Conservation (phyloP, 768 basidiomycete genomes). For the Mycena alexandri region DNA sequence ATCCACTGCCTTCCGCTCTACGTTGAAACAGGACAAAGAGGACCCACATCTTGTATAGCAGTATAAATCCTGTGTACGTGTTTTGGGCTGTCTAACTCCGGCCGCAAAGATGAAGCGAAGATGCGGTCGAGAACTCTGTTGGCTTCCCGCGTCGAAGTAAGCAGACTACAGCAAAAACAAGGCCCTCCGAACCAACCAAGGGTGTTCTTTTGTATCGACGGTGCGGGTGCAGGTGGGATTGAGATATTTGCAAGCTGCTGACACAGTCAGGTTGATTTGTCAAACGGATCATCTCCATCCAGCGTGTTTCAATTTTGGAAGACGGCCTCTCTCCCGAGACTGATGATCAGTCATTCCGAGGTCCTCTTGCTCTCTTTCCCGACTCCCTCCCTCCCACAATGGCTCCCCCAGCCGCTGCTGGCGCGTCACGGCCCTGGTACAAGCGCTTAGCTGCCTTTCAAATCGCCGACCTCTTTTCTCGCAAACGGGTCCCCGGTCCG, state of each 20-base stretch:
- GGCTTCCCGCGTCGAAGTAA: no score
- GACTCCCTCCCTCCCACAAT: slow-evolving; percentile 11
- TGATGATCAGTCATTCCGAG: slow-evolving; percentile 14
- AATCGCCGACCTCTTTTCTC: slow-evolving; percentile 62
- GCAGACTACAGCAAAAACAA: no score
- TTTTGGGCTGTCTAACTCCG: no score
- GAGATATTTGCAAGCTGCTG: no score
- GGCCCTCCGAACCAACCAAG: no score
- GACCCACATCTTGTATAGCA: no score
- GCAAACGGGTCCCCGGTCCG: slow-evolving; percentile 49
- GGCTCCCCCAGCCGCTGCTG: slow-evolving; percentile 3
- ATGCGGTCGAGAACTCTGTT: no score
- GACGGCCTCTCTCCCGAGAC: background rate
- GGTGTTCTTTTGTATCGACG: no score
- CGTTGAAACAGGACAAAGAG: background rate
- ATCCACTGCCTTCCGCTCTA: no score
- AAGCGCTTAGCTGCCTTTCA: slow-evolving; percentile 52
- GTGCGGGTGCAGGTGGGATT: no score
- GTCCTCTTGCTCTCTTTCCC: background rate
- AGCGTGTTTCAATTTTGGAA: background rate
- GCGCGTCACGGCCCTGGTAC: slow-evolving; percentile 46
- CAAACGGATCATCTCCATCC: background rate
- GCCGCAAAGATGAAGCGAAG: no score
- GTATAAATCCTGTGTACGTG: background rate
- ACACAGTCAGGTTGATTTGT: background rate